Conservation (phyloP, 2,329 filamentous ascomycete species). For the Magnaporthiopsis poae region DNA sequence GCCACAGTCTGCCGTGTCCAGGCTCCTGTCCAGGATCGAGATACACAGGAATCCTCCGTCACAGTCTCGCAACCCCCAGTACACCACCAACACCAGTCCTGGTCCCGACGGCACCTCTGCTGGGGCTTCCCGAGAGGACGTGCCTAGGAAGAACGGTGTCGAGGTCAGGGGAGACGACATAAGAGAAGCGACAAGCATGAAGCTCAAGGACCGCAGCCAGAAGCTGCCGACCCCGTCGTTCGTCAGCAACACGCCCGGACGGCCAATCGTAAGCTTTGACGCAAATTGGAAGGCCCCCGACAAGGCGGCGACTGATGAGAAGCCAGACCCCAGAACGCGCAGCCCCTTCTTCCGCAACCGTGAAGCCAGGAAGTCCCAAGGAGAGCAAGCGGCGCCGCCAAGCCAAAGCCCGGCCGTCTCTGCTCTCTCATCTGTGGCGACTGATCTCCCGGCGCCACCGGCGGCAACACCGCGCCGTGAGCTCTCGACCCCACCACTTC, state of each 20-base stretch:
- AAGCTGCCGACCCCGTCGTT: constrained; percentile 81
- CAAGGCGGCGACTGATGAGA: constrained; percentile 56
- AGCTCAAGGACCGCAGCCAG: constrained; percentile 71
- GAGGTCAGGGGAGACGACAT: constrained; percentile 84
- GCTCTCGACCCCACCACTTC: constrained; percentile 31
- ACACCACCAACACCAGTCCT: constrained; percentile 61
- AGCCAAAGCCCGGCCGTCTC: constrained; percentile 33
- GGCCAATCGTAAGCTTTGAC: constrained; percentile 96
- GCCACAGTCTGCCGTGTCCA: constrained; percentile 12
- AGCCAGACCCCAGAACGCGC: constrained; percentile 37
- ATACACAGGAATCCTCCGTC: constrained; percentile 76
- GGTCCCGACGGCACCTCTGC: neutral
- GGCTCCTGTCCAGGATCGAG: constrained; percentile 40
- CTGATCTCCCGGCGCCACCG: constrained; percentile 27
- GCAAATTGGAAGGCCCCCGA: constrained; percentile 68
- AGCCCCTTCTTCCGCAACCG: constrained; percentile 18
- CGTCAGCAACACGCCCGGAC: constrained; percentile 80
- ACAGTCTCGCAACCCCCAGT: constrained; percentile 71
- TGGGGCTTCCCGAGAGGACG: constrained; percentile 25
- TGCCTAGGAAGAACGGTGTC: constrained; percentile 62
- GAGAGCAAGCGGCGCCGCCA: constrained; percentile 19
- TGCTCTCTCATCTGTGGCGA: constrained; percentile 46
- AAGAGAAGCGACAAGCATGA: constrained; percentile 80
- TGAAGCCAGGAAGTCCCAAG: constrained; percentile 14
- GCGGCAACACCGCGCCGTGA: constrained; percentile 24